Conservation (phyloP, 352 stramenopile genomes). For the Elongisporangium prolatum region DNA sequence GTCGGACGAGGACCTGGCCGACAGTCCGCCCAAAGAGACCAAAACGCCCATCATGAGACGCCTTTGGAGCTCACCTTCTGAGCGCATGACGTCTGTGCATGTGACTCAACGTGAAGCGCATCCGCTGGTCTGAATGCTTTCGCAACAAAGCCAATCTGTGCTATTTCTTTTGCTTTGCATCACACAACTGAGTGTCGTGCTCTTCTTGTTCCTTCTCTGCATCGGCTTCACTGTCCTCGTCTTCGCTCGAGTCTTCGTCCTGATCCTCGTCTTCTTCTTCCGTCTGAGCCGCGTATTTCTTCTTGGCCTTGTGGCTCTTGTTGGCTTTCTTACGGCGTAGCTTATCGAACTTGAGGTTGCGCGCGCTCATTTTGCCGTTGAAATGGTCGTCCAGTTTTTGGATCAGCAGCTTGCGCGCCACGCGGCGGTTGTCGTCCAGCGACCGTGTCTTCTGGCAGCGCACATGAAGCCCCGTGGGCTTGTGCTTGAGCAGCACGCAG, state of each 20-base stretch:
- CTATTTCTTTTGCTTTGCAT: no score
- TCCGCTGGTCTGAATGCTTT: not conserved
- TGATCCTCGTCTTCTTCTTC: constrained; percentile 8
- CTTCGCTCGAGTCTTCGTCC: constrained; percentile 9
- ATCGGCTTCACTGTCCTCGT: constrained; percentile 5
- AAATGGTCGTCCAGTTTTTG: constrained; percentile 75
- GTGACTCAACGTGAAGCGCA: not conserved
- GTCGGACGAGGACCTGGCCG: not conserved
- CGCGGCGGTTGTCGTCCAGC: constrained; percentile 72
- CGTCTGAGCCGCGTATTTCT: constrained; percentile 37
- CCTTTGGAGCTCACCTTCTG: not conserved
- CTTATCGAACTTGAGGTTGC: constrained; percentile 59
- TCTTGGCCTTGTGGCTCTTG: constrained; percentile 41
- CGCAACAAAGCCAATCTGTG: not conserved
- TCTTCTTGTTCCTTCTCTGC: constrained; percentile 13
- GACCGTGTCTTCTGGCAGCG: constrained; percentile 79
- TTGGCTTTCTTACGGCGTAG: constrained; percentile 67
- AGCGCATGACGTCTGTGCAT: not conserved
- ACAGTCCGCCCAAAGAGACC: not conserved
- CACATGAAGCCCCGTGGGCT: constrained; percentile 71
- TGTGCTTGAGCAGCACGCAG: constrained; percentile 83
- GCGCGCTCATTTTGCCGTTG: constrained; percentile 56
- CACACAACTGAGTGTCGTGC: constrained; percentile 16
- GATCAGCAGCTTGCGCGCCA: constrained; percentile 61
- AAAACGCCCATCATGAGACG: not conserved